Evolutionary conservation across 2,329 filamentous ascomycete genomes (phyloP).

Genomic region (Scytalidium lignicola): DNA sequence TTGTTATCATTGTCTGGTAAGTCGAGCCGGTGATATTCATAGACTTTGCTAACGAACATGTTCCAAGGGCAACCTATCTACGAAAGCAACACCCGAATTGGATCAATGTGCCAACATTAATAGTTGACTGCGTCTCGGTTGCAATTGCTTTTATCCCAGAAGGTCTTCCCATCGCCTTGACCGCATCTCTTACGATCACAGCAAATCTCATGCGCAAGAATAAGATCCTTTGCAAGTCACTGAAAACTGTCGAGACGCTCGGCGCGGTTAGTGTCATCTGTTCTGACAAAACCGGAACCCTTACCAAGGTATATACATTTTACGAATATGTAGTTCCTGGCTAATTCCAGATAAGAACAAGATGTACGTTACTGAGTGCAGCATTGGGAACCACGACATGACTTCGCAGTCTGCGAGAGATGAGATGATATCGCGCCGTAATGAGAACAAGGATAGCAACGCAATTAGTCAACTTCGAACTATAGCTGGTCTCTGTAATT

Average conservation of each 20-base stretch:
- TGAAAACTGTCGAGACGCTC: constrained; percentile 73
- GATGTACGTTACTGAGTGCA: constrained; percentile 68
- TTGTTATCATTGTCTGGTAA: constrained; percentile 63
- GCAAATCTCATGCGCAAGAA: constrained; percentile 73
- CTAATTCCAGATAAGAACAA: constrained; percentile 46
- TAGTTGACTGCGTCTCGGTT: constrained; percentile 67
- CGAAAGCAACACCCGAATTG: constrained; percentile 59
- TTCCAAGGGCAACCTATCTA: constrained; percentile 60
- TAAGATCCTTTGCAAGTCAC: constrained; percentile 72
- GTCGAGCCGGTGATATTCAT: constrained; percentile 16
- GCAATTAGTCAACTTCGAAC: constrained; percentile 54
- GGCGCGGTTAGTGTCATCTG: constrained; percentile 70
- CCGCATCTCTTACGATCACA: constrained; percentile 67
- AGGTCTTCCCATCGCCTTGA: constrained; percentile 65
- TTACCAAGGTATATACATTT: constrained; percentile 38
- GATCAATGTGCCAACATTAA: constrained; percentile 67
- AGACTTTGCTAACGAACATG: constrained; percentile 1
- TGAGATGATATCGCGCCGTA: constrained; percentile 25
- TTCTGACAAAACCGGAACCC: constrained; percentile 71
- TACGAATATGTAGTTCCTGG: background rate
- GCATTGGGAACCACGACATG: constrained; percentile 48
- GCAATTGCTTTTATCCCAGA: constrained; percentile 75
- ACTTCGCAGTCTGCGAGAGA: constrained; percentile 42
- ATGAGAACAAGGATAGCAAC: constrained; percentile 28
- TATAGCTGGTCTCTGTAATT: constrained; percentile 65